Evolutionary conservation across 2,329 filamentous ascomycete genomes (phyloP).

Genomic region (Rutstroemia sp.): DNA sequence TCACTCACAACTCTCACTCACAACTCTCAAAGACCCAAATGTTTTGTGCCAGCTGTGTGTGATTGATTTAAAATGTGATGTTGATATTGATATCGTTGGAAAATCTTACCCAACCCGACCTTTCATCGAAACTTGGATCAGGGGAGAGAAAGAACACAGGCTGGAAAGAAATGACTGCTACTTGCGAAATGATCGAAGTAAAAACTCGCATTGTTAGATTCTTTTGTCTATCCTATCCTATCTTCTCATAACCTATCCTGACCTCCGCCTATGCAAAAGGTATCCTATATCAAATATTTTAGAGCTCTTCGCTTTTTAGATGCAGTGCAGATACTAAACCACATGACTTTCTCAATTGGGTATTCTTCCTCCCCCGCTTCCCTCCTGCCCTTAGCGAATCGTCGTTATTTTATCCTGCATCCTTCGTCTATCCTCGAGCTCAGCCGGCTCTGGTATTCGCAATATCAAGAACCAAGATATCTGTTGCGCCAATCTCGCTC

Average conservation of each 20-base stretch:
- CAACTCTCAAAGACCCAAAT: too few species aligned
- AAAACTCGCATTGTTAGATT: neutral
- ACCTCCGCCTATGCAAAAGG: neutral
- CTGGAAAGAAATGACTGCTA: too few species aligned
- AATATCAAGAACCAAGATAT: constrained; percentile 31
- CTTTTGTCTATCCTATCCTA: neutral
- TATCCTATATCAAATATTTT: too few species aligned
- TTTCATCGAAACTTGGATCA: too few species aligned
- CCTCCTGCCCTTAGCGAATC: neutral
- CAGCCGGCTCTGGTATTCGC: constrained; percentile 27
- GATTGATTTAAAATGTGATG: too few species aligned
- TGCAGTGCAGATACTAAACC: neutral
- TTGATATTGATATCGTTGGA: too few species aligned
- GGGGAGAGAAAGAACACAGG: too few species aligned
- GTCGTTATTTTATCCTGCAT: neutral
- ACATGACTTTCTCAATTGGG: too few species aligned
- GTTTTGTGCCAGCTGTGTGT: too few species aligned
- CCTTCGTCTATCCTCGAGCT: neutral
- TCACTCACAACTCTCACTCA: too few species aligned
- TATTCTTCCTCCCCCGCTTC: too few species aligned
- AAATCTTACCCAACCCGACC: too few species aligned
- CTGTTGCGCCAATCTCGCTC: constrained; percentile 26
- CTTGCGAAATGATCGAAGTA: neutral
- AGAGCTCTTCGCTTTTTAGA: neutral
- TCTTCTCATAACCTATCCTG: neutral